A percentile compares a stretch with the other conserved stretches of the same genome.
These are phyloP conservation scores for Phytophthora ramorum DNA, from an alignment of 352 stramenopile species.

Conservation along the genomic window DNA sequence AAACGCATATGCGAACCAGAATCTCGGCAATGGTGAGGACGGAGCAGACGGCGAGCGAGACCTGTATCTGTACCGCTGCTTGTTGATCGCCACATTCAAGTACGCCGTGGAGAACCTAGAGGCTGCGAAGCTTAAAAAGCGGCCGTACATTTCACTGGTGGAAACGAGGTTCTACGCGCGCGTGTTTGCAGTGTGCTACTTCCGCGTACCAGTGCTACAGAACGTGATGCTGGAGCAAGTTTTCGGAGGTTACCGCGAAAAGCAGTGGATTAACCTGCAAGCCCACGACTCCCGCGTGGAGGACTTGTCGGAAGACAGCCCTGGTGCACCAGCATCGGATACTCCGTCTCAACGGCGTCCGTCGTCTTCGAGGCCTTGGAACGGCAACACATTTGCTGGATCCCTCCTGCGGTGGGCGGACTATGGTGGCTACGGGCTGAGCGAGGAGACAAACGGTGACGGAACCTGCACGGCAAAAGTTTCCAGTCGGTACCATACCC, in stretches of 20 bases:
- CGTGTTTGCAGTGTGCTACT: slow-evolving; percentile 74
- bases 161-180: slow-evolving; percentile 76
- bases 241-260: slow-evolving; percentile 55
- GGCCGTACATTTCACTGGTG: slow-evolving; percentile 60
- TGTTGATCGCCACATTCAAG: slow-evolving; percentile 83
- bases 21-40: slow-evolving; percentile 29
- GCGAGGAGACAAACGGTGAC: slow-evolving; percentile 41
- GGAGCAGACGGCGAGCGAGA: slow-evolving; percentile 56
- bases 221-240: slow-evolving; percentile 61
- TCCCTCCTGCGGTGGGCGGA: slow-evolving; percentile 68
- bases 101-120: slow-evolving; percentile 73
- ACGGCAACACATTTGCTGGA: slow-evolving; percentile 58
- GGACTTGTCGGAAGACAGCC: slow-evolving; percentile 23
- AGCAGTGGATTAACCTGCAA: slow-evolving; percentile 56
- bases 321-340: slow-evolving; percentile 6
- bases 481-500: slow-evolving; percentile 37
- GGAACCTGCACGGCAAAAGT: slow-evolving; percentile 32
- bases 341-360: slow-evolving; percentile 27
- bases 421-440: slow-evolving; percentile 55
- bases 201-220: slow-evolving; percentile 65
- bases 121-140: slow-evolving; percentile 41
- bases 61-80: slow-evolving; percentile 68
- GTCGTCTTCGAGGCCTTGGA: slow-evolving; percentile 55
- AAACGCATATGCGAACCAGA: slow-evolving; percentile 10
- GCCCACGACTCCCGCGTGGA: slow-evolving; percentile 34